phyloP scores from a whole-genome alignment of 305 asterid genomes.

The Ilex paraguariensis region DNA sequence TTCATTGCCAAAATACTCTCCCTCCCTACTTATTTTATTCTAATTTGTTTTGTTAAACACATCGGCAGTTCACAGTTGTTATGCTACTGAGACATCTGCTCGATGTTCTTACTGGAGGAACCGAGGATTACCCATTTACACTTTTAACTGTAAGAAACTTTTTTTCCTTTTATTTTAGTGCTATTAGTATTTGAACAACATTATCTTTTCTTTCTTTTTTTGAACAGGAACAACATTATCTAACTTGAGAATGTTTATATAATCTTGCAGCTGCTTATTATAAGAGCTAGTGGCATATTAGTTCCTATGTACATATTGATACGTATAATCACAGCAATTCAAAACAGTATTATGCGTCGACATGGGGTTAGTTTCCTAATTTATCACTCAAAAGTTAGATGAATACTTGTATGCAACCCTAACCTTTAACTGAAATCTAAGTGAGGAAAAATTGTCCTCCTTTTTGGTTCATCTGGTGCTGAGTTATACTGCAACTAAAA shows the following conservation, averaged over 20 bases:
- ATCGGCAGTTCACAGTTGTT: constrained; percentile 68
- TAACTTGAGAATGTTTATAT: too few species aligned
- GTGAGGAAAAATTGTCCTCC: background rate
- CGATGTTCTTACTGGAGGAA: constrained; percentile 46
- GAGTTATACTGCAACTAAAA: background rate
- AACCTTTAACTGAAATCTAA: background rate
- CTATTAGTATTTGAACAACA: too few species aligned
- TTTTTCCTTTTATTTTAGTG: too few species aligned
- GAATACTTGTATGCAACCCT: too few species aligned
- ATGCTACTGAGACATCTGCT: constrained; percentile 56
- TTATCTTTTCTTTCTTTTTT: too few species aligned
- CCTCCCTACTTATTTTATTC: background rate
- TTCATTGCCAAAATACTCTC: too few species aligned
- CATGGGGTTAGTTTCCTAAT: constrained; percentile 31
- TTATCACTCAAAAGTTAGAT: background rate
- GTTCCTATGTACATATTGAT: constrained; percentile 76
- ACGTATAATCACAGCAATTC: constrained; percentile 46
- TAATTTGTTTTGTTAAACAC: background rate
- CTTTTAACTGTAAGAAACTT: constrained; percentile 55
- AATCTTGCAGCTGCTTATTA: constrained; percentile 52
- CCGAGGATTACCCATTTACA: constrained; percentile 61
- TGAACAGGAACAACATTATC: too few species aligned
- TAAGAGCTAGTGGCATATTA: constrained; percentile 62
- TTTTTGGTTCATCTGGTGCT: background rate
- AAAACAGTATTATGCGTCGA: constrained; percentile 36